These are phyloP conservation scores for Cytospora chrysosperma DNA, from an alignment of 2,329 filamentous ascomycete species.

Conservation along the genomic window DNA sequence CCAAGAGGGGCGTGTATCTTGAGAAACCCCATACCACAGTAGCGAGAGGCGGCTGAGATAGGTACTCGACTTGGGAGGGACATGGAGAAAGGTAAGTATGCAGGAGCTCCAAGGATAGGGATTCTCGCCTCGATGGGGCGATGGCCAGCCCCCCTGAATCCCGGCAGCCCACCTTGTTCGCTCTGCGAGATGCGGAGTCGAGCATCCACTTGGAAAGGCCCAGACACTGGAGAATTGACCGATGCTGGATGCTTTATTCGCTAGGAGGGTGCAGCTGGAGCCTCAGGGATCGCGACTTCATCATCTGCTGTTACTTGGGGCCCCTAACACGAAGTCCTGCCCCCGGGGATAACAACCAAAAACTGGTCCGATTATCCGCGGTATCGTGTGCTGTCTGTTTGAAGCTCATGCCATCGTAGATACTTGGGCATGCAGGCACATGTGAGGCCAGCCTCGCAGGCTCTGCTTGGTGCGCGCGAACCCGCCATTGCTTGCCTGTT, in stretches of 20 bases:
- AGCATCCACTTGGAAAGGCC: slow-evolving; percentile 24
- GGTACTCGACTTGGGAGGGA: slow-evolving; percentile 16
- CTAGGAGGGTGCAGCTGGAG: slow-evolving; percentile 12
- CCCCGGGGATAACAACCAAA: slow-evolving; percentile 7
- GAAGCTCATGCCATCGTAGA: slow-evolving; percentile 13
- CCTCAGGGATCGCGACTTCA: slow-evolving; percentile 13
- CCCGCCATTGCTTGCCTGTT: no score
- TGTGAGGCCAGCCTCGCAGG: neutral
- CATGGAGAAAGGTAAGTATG: slow-evolving; percentile 19
- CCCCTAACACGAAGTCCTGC: slow-evolving; percentile 12
- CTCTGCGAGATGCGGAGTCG: slow-evolving; percentile 25
- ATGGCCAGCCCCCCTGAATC: slow-evolving; percentile 23
- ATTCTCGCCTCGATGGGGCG: slow-evolving; percentile 22
- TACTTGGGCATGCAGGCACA: neutral
- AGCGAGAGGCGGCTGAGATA: slow-evolving; percentile 13
- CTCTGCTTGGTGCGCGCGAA: neutral
- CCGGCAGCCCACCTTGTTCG: slow-evolving; percentile 21
- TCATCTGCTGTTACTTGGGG: slow-evolving; percentile 9
- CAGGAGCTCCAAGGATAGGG: slow-evolving; percentile 22
- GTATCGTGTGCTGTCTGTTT: neutral
- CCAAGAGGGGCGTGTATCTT: slow-evolving; percentile 12
- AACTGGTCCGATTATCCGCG: neutral
- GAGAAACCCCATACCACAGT: slow-evolving; percentile 16
- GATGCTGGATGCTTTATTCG: slow-evolving; percentile 17
- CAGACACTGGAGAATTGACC: slow-evolving; percentile 23